phyloP scores from a whole-genome alignment of 306 rosid genomes.

The Vigna trinervia region DNA sequence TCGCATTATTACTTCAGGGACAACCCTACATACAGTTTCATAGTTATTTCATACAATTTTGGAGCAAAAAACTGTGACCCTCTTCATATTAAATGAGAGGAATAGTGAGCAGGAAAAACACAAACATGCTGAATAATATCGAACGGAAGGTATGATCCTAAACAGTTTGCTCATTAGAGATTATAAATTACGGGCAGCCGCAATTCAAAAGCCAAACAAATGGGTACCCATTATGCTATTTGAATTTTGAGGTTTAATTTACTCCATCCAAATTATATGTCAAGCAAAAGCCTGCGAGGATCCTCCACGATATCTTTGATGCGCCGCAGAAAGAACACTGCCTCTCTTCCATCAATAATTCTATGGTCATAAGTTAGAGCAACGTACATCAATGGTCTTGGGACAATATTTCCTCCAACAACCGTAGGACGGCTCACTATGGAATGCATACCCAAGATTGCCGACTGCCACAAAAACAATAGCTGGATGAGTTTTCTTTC shows the following conservation, averaged over 20 bases:
- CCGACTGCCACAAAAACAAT: constrained; percentile 62
- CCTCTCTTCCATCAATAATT: constrained; percentile 93
- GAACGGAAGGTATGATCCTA: constrained; percentile 27
- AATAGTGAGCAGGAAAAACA: constrained; percentile 30
- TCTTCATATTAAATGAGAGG: constrained; percentile 39
- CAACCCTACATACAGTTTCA: background rate
- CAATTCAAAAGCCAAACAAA: constrained; percentile 45
- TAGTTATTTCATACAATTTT: constrained; percentile 2
- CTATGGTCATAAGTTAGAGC: constrained; percentile 90
- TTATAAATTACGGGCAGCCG: constrained; percentile 43
- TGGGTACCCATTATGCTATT: constrained; percentile 45
- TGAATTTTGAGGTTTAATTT: constrained; percentile 45
- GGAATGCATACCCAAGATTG: constrained; percentile 93
- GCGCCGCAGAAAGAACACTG: constrained; percentile 80
- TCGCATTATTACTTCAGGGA: constrained; percentile 16
- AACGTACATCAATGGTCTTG: constrained; percentile 81
- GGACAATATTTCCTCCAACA: constrained; percentile 71
- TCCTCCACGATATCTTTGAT: constrained; percentile 82
- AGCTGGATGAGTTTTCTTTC: constrained; percentile 23
- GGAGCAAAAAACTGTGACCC: constrained; percentile 38
- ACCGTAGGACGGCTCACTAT: constrained; percentile 74
- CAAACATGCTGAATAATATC: constrained; percentile 34
- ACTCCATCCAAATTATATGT: constrained; percentile 46
- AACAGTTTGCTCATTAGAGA: constrained; percentile 43
- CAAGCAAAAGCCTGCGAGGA: constrained; percentile 81